These are phyloP conservation scores for Ogataea paraovalis DNA, from an alignment of 805 yeast species.

Conservation along the genomic window DNA sequence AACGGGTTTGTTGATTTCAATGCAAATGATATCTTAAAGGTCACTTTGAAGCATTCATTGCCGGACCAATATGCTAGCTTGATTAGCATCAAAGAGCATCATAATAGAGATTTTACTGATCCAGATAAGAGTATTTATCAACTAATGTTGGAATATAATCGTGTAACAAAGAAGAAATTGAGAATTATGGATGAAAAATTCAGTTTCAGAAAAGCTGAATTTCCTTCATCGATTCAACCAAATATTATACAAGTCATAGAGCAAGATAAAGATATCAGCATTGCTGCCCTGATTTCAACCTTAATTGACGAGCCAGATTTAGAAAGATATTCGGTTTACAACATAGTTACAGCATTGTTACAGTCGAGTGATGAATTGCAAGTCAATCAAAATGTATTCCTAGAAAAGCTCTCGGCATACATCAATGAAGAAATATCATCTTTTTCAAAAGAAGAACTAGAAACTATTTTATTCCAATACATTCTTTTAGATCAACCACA, in stretches of 20 bases:
- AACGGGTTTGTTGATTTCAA: slow-evolving; percentile 15
- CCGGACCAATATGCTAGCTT: slow-evolving; percentile 15
- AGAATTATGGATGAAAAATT: neutral
- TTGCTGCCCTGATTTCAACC: neutral
- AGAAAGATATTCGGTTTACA: slow-evolving; percentile 8
- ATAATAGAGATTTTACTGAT: slow-evolving; percentile 5
- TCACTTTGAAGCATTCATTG: slow-evolving; percentile 9
- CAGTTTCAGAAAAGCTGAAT: slow-evolving; percentile 1
- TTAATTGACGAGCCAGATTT: neutral
- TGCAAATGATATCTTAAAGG: slow-evolving; percentile 13
- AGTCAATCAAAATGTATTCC: neutral
- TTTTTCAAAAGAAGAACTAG: neutral
- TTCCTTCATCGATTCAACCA: slow-evolving; percentile 1
- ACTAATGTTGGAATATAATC: slow-evolving; percentile 10
- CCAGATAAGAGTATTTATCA: slow-evolving; percentile 11
- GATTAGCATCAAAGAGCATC: slow-evolving; percentile 17
- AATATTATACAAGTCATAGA: neutral
- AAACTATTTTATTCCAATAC: slow-evolving; percentile 3
- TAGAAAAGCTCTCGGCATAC: slow-evolving; percentile 3
- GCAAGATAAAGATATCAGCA: neutral
- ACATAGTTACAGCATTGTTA: slow-evolving; percentile 8
- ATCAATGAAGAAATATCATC: slow-evolving; percentile 1
- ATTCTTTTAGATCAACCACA: slow-evolving; percentile 4
- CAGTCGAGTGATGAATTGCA: neutral
- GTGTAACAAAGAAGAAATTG: neutral